Evolutionary conservation across 2,329 filamentous ascomycete species (phyloP), one percentile per base, ranked within the genome.

Genomic region (Ophioceras dolichostomum): DNA sequence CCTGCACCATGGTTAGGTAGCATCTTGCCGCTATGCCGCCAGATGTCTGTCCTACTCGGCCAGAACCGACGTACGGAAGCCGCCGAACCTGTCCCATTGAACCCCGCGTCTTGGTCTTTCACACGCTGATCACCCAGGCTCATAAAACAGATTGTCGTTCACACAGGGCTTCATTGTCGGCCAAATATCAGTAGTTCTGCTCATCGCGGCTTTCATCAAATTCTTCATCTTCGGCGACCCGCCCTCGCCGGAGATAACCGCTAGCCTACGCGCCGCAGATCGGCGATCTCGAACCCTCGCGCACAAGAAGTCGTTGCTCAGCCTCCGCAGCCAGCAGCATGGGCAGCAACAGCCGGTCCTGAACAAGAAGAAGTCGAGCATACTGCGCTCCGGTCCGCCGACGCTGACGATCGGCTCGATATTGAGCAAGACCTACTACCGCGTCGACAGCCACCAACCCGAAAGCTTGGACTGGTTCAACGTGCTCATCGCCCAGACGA

Each of bases 401-500:
- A 73, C 75, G 4, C 74, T 93, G 14, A 94, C 88, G 4, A 94
- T 94, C n/a, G 82, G 82, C 36, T 93, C 87, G 9, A 95, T 98
- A 43, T 70, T 98, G 19, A 81, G 80, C 49, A 98, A 98, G 64
- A 96, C 91, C 17, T 98, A 95, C 59, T 98, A 98, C 64, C 94
- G 94, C 53, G 85, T 91, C 31, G 75, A 93, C 49, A 87, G 85
- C 42, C 91, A 98, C 57, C 91, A 96, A 58, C 91, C 91, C 1
- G 91, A 98, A 59, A 93, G 84, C 40, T 62, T 98, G 42, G 91
- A 98, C 59, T 98, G 91, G 91, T 96, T 98, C 70, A 98, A 98
- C 55, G 91, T 98, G 19, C 68, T 98, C 39, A 79, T 96, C 36
- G 91, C 88, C 2, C 91, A 98, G 61, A 94, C 91, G 0, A 93